Percentiles rank a stretch among this genome's conserved stretches.
phyloP scores from a whole-genome alignment of 805 yeast genomes.

The Candida ficus region DNA sequence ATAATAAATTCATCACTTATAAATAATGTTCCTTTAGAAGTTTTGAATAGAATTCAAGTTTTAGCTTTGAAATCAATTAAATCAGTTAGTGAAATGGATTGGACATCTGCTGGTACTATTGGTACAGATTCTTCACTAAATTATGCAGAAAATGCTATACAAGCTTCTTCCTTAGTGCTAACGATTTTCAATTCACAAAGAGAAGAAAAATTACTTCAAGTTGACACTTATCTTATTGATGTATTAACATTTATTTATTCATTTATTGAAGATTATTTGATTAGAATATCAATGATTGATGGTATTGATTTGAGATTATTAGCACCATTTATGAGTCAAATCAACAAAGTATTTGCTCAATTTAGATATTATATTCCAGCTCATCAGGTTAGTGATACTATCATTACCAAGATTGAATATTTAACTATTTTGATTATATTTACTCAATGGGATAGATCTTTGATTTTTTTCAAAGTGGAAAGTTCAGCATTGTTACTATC shows the following conservation, averaged over 20 bases:
- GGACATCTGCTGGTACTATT: slow-evolving; percentile 7
- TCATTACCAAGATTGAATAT: slow-evolving; percentile 57
- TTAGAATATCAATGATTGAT: slow-evolving; percentile 12
- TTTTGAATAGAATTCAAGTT: slow-evolving; percentile 29
- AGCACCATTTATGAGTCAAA: slow-evolving; percentile 3
- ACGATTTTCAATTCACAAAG: slow-evolving; percentile 35
- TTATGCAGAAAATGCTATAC: slow-evolving; percentile 11
- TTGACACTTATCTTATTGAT: slow-evolving; percentile 39
- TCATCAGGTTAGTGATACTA: slow-evolving; percentile 39
- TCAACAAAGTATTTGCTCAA: slow-evolving; percentile 14
- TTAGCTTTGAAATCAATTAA: slow-evolving; percentile 27
- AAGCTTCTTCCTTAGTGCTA: slow-evolving; percentile 29
- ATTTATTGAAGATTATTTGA: slow-evolving; percentile 27
- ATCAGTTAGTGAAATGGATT: slow-evolving; percentile 19
- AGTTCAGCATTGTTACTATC: slow-evolving; percentile 16
- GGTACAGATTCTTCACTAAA: slow-evolving; percentile 3
- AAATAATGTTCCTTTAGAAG: slow-evolving; percentile 19
- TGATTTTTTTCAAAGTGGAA: slow-evolving; percentile 18
- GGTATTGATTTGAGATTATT: not conserved
- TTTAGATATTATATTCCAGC: slow-evolving; percentile 16
- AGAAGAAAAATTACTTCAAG: slow-evolving; percentile 38
- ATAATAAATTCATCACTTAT: slow-evolving; percentile 14
- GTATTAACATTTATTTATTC: slow-evolving; percentile 36
- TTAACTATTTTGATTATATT: slow-evolving; percentile 39
- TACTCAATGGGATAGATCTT: slow-evolving; percentile 14